phyloP scores from a whole-genome alignment of 177 flowering plant genomes.

The Vitis hybrid region DNA sequence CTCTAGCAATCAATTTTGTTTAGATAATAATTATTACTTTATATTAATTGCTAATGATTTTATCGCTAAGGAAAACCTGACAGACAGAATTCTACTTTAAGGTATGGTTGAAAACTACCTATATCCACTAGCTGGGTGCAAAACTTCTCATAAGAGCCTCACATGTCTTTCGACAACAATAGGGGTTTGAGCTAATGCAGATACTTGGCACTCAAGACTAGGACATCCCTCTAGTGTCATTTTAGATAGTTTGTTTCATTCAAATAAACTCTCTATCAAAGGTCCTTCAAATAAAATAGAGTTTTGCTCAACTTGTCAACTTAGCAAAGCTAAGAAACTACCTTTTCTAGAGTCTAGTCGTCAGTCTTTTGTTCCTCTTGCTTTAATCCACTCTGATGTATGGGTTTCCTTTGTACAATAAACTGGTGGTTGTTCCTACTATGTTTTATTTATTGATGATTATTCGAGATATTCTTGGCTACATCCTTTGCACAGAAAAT shows the following conservation, averaged over 20 bases:
- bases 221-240: conserved; percentile 1
- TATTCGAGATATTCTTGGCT: too few species aligned
- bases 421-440: too few species aligned
- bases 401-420: too few species aligned
- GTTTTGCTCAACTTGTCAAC: conserved; percentile 1
- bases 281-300: background rate
- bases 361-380: too few species aligned
- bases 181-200: background rate
- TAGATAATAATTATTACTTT: conserved; percentile 10
- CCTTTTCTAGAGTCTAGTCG: background rate
- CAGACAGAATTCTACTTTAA: background rate
- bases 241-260: background rate
- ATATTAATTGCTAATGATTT: background rate
- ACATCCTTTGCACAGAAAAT: too few species aligned
- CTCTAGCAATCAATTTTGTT: background rate
- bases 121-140: background rate
- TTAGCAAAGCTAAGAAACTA: conserved; percentile 3
- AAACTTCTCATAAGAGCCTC: background rate
- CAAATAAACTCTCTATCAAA: background rate
- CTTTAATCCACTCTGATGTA: too few species aligned
- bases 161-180: background rate
- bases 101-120: background rate
- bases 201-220: conserved; percentile 2
- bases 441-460: too few species aligned
- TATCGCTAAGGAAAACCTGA: conserved; percentile 4